Percentiles rank a stretch among this genome's conserved stretches.
These are phyloP conservation scores for Scalesia atractyloides DNA, from an alignment of 129 eudicot species.

Conservation along the genomic window DNA sequence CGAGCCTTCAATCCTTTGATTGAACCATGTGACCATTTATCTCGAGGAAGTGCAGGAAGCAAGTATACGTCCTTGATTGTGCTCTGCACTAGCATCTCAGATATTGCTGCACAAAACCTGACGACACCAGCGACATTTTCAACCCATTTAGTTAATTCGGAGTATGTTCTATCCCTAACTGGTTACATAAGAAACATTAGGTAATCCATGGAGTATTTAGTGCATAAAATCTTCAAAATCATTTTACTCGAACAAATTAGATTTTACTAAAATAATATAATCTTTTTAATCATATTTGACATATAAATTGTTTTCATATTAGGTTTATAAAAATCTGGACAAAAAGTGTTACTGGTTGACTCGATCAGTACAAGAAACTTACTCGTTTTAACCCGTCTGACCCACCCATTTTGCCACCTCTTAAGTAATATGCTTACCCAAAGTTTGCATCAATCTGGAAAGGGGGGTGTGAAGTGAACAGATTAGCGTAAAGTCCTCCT, in stretches of 20 bases:
- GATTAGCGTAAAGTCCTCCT: constrained; percentile 88
- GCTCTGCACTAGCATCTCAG: constrained; percentile 97
- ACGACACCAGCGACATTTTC: not conserved
- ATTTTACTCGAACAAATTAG: not conserved
- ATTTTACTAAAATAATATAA: not conserved
- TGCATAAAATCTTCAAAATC: not conserved
- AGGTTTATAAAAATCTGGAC: not conserved
- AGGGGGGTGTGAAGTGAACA: constrained; percentile 92
- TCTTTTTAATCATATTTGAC: not conserved
- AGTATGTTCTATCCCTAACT: not conserved
- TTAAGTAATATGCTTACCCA: constrained; percentile 48
- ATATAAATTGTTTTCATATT: not conserved
- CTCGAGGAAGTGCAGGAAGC: constrained; percentile 88
- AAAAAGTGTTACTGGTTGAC: not conserved
- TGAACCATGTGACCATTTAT: constrained; percentile 81
- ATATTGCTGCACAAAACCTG: constrained; percentile 81
- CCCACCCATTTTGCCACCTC: not conserved
- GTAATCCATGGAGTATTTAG: not conserved
- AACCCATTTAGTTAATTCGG: not conserved
- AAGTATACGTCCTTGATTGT: constrained; percentile 65
- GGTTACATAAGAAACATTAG: not conserved
- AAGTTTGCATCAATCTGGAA: constrained; percentile 96
- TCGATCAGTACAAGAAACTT: not conserved
- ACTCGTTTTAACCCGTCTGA: not conserved
- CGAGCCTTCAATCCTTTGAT: constrained; percentile 88